Base-by-base conservation (phyloP, 257 asterid species). In the Nicotiana otophora region DNA sequence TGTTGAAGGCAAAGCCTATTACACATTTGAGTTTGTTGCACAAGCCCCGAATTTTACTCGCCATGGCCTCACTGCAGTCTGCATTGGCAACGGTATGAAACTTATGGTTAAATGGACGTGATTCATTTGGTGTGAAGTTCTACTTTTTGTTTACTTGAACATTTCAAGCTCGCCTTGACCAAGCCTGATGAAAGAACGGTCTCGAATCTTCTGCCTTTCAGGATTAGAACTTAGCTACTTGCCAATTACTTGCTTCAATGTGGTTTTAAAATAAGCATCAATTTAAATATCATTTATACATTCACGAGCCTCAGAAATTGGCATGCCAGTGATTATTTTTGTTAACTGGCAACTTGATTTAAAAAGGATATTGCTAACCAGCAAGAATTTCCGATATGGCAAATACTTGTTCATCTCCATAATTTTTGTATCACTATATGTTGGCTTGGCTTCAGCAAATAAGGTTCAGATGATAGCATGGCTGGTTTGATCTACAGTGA, bases 1-100 rank as follows among this genome's bases (percentile, higher is more conserved):
- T 23, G 89, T 86, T 19, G 95, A 92, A 14, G 98, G 97, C 30
- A 93, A 84, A 88, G 84, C 92, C 5, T 93, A 93, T 83, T 95
- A 93, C 91, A 91, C 97, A 0, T 86, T 93, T 26, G 98, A 95
- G 88, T 95, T 91, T 86, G 65, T 90, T 10, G 95, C 97, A 10
- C 83, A 91, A 89, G 97, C 98, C 81, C 97, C 94, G 51, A 95
- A 91, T 85, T 92, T 91, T 77, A 95, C 95, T 60, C 94, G 98
- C 11, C 99, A 95, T 91, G 98, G 98, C 87, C 93, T 93, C 74
- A 88, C 90, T 78, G 74, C 95, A n/a, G 89, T 95, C 86, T 91
- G 92, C 80, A 87, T 95, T 82, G 97, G 94, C 83, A 95, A 95
- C 53, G 98, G 98, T 93, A 91, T 11, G 85, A 80, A 78, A 60